These are phyloP conservation scores for Carpinus viminea DNA, from an alignment of 306 rosid species.

Conservation along the genomic window DNA sequence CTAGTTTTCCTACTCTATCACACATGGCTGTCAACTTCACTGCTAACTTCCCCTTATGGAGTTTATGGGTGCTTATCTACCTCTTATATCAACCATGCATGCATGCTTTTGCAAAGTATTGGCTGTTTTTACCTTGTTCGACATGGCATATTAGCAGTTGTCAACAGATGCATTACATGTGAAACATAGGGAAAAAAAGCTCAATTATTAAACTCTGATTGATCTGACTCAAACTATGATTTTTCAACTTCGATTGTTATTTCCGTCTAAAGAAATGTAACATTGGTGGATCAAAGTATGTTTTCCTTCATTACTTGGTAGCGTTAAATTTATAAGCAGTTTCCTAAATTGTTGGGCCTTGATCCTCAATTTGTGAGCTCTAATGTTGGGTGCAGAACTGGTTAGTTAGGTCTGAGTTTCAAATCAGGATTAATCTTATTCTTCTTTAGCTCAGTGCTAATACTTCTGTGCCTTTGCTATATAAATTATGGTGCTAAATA, in stretches of 20 bases:
- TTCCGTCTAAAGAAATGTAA: no score
- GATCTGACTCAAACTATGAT: neutral
- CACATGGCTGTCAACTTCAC: neutral
- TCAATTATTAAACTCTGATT: neutral
- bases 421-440: neutral
- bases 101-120: neutral
- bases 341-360: neutral
- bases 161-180: neutral
- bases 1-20: neutral
- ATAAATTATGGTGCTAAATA: neutral
- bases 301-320: neutral
- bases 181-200: neutral
- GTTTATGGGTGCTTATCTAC: no score
- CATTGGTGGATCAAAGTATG: neutral
- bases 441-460: neutral
- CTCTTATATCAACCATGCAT: neutral
- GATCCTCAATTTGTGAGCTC: neutral
- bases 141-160: neutral
- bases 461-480: neutral
- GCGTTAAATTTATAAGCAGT: neutral
- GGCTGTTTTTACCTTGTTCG: neutral
- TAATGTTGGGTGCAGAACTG: neutral
- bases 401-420: constrained; percentile 3
- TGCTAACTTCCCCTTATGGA: neutral
- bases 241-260: neutral